Evolutionary conservation across 345 rosid species (phyloP).

Genomic region (Brassica incana): DNA sequence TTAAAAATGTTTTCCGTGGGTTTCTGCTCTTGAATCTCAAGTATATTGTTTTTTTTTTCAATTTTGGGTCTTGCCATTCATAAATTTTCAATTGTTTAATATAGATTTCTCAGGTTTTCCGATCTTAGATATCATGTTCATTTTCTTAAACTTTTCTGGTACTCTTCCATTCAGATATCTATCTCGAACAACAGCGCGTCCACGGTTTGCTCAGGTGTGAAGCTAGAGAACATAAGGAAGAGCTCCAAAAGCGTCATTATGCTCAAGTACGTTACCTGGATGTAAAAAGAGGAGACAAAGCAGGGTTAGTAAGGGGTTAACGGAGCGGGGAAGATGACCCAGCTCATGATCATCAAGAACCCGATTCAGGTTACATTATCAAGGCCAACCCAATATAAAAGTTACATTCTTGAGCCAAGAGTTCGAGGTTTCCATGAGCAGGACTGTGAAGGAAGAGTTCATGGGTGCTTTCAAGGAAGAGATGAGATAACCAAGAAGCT

Average conservation of each 20-base stretch:
- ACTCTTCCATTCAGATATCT: no score
- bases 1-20: no score
- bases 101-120: no score
- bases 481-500: conserved; percentile 58
- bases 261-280: conserved; percentile 81
- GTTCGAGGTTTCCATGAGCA: conserved; percentile 79
- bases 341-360: conserved; percentile 61
- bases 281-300: conserved; percentile 84
- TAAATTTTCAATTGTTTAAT: no score
- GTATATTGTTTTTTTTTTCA: neutral
- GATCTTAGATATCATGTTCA: no score
- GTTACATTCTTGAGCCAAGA: conserved; percentile 75
- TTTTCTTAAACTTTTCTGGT: no score
- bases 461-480: conserved; percentile 75
- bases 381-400: conserved; percentile 71
- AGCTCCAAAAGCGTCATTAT: conserved; percentile 76
- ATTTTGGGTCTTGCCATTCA: neutral
- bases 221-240: conserved; percentile 76
- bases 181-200: conserved; percentile 41
- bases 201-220: conserved; percentile 69
- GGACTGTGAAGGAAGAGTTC: conserved; percentile 82
- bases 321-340: no score
- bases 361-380: conserved; percentile 80
- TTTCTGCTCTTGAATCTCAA: no score
- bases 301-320: conserved; percentile 53